Conservation (phyloP, 768 basidiomycete species). For the Lactarius pseudohatsudake region DNA sequence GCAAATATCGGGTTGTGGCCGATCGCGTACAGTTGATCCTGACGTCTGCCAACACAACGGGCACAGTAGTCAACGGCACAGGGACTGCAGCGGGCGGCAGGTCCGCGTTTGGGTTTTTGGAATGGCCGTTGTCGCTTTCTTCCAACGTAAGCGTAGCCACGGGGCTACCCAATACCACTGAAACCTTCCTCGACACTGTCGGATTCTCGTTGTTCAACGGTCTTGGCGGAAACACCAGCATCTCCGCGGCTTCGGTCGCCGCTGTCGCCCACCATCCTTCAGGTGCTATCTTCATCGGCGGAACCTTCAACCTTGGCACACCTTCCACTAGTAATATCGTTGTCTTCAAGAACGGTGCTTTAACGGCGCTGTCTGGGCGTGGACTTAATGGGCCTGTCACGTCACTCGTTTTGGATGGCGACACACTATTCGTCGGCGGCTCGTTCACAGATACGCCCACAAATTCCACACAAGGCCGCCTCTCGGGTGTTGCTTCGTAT, state of each 20-base stretch:
- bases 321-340: conserved; percentile 69
- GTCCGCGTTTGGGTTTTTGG: conserved; percentile 80
- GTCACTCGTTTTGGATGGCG: conserved; percentile 59
- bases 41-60: conserved; percentile 50
- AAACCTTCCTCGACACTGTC: conserved; percentile 65
- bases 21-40: conserved; percentile 81
- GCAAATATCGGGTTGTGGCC: conserved; percentile 81
- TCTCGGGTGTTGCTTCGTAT: conserved; percentile 69
- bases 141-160: conserved; percentile 57
- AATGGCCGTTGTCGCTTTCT: conserved; percentile 65
- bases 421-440: conserved; percentile 83
- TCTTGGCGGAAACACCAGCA: conserved; percentile 48
- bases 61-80: conserved; percentile 36
- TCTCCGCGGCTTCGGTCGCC: conserved; percentile 46
- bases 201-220: conserved; percentile 62
- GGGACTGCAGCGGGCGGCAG: conserved; percentile 39
- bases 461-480: conserved; percentile 49
- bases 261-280: conserved; percentile 66
- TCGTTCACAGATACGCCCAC: conserved; percentile 70
- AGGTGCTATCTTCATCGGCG: conserved; percentile 69
- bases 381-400: conserved; percentile 83
- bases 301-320: conserved; percentile 64
- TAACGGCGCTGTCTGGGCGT: conserved; percentile 52
- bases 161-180: conserved; percentile 61
- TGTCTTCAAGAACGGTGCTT: conserved; percentile 58